Conservation (phyloP, 768 basidiomycete genomes). For the Lentinula lateritia region DNA sequence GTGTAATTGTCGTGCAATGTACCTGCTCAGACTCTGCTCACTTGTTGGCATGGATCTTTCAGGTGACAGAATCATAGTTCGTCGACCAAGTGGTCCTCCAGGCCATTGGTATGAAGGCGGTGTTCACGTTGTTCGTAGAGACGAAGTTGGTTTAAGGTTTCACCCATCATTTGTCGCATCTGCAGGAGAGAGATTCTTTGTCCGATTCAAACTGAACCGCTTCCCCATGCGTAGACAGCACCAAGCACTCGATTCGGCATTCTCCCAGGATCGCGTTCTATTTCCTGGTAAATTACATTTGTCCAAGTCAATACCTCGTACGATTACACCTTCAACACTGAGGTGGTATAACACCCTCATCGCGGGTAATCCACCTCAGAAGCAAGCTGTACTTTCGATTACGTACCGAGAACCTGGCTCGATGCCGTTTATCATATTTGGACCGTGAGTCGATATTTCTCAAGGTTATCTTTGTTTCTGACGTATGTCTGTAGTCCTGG, state of each 20-base stretch:
- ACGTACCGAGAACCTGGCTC: slow-evolving; percentile 36
- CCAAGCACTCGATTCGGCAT: slow-evolving; percentile 44
- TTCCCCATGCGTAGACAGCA: slow-evolving; percentile 54
- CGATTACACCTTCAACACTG: slow-evolving; percentile 12
- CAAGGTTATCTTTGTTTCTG: neutral
- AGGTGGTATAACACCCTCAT: slow-evolving; percentile 37
- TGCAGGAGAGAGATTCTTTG: slow-evolving; percentile 33
- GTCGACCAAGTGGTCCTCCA: slow-evolving; percentile 27
- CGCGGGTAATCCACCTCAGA: slow-evolving; percentile 38
- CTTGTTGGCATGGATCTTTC: neutral
- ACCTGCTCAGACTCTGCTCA: no score
- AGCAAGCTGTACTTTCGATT: slow-evolving; percentile 44
- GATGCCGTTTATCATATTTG: slow-evolving; percentile 55
- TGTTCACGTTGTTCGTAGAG: slow-evolving; percentile 45
- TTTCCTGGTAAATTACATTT: slow-evolving; percentile 38
- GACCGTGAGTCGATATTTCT: slow-evolving; percentile 39
- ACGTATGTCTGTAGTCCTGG: slow-evolving; percentile 37
- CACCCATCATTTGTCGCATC: slow-evolving; percentile 34
- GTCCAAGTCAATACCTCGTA: slow-evolving; percentile 8
- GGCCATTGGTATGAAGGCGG: slow-evolving; percentile 56
- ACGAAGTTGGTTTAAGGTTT: slow-evolving; percentile 49
- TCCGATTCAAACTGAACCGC: slow-evolving; percentile 56
- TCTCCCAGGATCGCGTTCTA: slow-evolving; percentile 39
- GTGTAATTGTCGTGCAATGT: slow-evolving; percentile 12
- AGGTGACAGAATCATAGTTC: slow-evolving; percentile 54